Conservation (phyloP, 371 early-diverging fungal genomes). For the Umbelopsis sp. region DNA sequence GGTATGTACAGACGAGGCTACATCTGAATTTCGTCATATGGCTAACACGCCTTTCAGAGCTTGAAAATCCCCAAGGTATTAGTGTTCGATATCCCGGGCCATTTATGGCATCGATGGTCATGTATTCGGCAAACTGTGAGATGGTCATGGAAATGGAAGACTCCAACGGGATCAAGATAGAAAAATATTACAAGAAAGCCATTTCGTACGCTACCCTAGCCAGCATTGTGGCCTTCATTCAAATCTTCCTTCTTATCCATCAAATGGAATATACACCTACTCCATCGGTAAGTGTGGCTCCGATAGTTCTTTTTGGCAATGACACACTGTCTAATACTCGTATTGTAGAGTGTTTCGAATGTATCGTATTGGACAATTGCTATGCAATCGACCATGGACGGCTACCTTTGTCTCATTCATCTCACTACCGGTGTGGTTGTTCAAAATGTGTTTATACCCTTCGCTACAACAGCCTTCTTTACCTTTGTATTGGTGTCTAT, state of each 20-base stretch:
- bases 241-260: conserved; percentile 62
- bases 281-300: conserved; percentile 59
- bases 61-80: conserved; percentile 60
- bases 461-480: conserved; percentile 70
- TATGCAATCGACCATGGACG: conserved; percentile 72
- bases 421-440: conserved; percentile 65
- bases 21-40: neutral
- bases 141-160: conserved; percentile 43
- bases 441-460: conserved; percentile 63
- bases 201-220: conserved; percentile 62
- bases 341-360: conserved; percentile 62
- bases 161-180: conserved; percentile 55
- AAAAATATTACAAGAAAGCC: conserved; percentile 58
- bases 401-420: conserved; percentile 68
- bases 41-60: conserved; percentile 24
- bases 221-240: conserved; percentile 52
- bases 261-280: conserved; percentile 81
- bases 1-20: conserved; percentile 29
- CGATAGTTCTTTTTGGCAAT: neutral
- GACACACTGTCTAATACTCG: neutral
- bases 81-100: conserved; percentile 55
- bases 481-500: conserved; percentile 72
- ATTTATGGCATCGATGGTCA: conserved; percentile 48
- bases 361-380: conserved; percentile 77
- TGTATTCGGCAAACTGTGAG: conserved; percentile 66